Evolutionary conservation across 2,329 filamentous ascomycete species (phyloP), one percentile per base, ranked within the genome.

Genomic region (Penicillium digitatum): DNA sequence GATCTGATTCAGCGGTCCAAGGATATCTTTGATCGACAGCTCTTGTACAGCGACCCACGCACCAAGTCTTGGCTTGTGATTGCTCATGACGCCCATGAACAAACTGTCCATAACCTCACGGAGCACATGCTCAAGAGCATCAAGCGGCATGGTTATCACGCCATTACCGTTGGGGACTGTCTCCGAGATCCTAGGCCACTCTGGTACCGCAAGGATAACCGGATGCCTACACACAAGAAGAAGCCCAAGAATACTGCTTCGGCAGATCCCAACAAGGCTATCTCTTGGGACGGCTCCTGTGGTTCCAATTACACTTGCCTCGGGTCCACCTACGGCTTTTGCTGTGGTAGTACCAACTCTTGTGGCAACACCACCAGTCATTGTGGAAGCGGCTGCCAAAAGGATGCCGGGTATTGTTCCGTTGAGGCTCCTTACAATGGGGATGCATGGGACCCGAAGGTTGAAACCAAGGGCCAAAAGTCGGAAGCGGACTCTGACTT

Each of bases 151-250:
- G 68, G 68, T 5, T 75, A 72, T 54, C 66, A 66, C 44, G 68
- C 74, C 3, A 72, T 76, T 44, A 76, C 75, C n/a, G 66, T 78
- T 9, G 75, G 74, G 20, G 74, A 77, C 50, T 78, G 75, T 56
- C 64, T 78, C 7, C 65, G 64, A 12, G 75, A 77, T 37, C 66
- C 70, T 3, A 62, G 67, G 5, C 64, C 72, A 10, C 64, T 70
- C 45, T 77, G 75, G 74, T 77, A 76, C 56, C 74, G 75, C 51
- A 69, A 68, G 56, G 75, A 76, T 51, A 65, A 63, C 12, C 61
- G 63, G 46, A 60, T 59, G 56, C 43, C 56, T 42, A 35, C 48
- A 27, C 55, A 54, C 26, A 54, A 59, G 34, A 60, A 58, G 37
- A 47, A 49, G 12, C 46, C 51, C 11, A 52, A 60, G 31, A 59